Evolutionary conservation across 2,329 filamentous ascomycete genomes (phyloP), one percentile per base, ranked within the genome.

Genomic region (Xylariaceae sp.): DNA sequence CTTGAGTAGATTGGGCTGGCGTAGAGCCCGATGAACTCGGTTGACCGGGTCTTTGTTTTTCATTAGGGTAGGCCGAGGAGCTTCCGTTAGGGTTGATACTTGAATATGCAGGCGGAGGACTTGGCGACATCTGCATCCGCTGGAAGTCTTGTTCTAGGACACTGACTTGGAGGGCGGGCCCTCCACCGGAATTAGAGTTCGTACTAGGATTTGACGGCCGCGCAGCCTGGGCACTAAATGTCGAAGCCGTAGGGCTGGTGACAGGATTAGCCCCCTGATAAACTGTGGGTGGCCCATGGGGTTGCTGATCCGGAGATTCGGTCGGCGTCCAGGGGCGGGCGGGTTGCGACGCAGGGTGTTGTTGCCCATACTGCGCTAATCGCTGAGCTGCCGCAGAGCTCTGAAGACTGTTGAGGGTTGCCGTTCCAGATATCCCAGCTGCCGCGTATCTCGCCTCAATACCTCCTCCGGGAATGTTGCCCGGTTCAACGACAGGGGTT

Each of bases 91-190:
- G 74, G 54, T 80, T 85, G 44, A 96, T 84, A 66, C 88, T 95
- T 9, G 91, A 95, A 73, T 99, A 99, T 5, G 95, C 93, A n/a
- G 95, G 95, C 19, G 95, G 95, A 14, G 93, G 93, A 51, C 91
- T 92, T 20, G 91, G 89, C 26, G 87, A 91, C 70, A 71, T 81
- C 64, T 91, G 86, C 82, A 96, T 82, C 18, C 91, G 86, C 64
- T 91, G 87, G 71, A 96, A 89, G 65, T 96, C 93, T 65, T 92
- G 88, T 68, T 96, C 90, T 37, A 96, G 74, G n/a, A 90, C 84
- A 75, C 85, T 91, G 57, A 85, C 80, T 64, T 87, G 85, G 29
- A 85, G 72, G 49, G 68, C 67, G 4, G 67, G 64, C 48, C 23
- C 64, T 63, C 44, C 65, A 60, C 60, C 50, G 65, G 66, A 54